These are phyloP conservation scores for Aphanoascus verrucosus DNA, from an alignment of 2,329 filamentous ascomycete genomes.

Conservation along the genomic window DNA sequence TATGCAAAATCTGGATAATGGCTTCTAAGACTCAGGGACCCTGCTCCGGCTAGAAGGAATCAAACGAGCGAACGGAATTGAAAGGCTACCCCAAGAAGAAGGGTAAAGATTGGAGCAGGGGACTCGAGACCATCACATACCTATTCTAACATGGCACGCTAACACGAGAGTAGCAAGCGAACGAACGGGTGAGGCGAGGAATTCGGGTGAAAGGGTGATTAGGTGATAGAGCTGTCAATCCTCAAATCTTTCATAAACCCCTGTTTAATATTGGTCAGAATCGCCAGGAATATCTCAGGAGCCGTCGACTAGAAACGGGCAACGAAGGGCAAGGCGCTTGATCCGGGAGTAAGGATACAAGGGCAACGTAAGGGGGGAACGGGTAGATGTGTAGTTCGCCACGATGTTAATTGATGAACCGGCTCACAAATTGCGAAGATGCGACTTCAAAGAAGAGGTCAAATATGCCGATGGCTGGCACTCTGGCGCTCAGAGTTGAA, in stretches of 20 bases:
- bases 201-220: not conserved
- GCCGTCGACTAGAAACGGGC: not conserved
- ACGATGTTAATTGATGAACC: slow-evolving; percentile 2
- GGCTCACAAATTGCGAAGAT: not conserved
- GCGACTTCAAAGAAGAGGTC: not conserved
- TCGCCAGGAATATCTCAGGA: not conserved
- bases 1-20: no score
- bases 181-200: not conserved
- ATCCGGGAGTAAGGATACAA: not conserved
- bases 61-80: not conserved
- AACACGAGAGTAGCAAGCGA: not conserved
- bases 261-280: not conserved
- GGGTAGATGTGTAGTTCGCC: not conserved
- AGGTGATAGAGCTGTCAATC: not conserved
- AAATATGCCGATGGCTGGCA: not conserved
- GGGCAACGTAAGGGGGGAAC: not conserved
- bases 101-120: not conserved
- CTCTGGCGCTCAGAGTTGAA: slow-evolving; percentile 4
- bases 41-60: not conserved
- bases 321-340: not conserved
- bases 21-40: no score
- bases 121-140: not conserved
- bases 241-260: not conserved
- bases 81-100: not conserved
- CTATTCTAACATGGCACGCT: not conserved